phyloP scores from a whole-genome alignment of 2,329 filamentous ascomycete species.

The Scytalidium lignicola region DNA sequence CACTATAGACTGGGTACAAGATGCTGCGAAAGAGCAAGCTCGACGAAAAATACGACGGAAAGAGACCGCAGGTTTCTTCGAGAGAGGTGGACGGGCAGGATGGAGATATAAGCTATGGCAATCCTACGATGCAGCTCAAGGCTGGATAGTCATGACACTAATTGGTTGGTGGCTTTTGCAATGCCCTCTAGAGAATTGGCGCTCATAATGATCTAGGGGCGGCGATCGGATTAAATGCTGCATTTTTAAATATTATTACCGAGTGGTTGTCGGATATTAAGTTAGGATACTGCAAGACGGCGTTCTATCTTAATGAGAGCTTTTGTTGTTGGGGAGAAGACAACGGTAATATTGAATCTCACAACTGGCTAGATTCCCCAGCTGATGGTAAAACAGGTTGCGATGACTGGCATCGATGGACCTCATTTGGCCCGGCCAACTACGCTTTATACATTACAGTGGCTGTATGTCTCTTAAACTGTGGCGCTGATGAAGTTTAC shows the following conservation, averaged over 20 bases:
- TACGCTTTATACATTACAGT: slow-evolving; percentile 86
- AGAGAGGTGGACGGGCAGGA: slow-evolving; percentile 57
- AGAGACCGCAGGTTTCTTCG: slow-evolving; percentile 66
- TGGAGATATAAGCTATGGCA: slow-evolving; percentile 81
- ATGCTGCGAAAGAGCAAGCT: slow-evolving; percentile 85
- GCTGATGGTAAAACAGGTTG: slow-evolving; percentile 55
- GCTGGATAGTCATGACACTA: slow-evolving; percentile 94
- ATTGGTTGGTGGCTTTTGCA: slow-evolving; percentile 47
- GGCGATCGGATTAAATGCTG: slow-evolving; percentile 91
- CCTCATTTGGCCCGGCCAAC: slow-evolving; percentile 69
- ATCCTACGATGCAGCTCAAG: slow-evolving; percentile 92
- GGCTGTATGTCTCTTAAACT: slow-evolving; percentile 57
- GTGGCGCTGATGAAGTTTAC: too few species aligned
- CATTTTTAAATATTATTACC: slow-evolving; percentile 88
- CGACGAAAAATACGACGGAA: slow-evolving; percentile 72
- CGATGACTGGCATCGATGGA: slow-evolving; percentile 86
- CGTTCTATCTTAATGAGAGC: slow-evolving; percentile 93
- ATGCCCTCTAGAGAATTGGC: neutral
- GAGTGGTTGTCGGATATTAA: slow-evolving; percentile 98
- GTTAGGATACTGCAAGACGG: slow-evolving; percentile 89
- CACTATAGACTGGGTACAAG: slow-evolving; percentile 86
- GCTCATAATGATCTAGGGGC: slow-evolving; percentile 42
- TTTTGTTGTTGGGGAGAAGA: slow-evolving; percentile 99
- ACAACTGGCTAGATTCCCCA: slow-evolving; percentile 3
- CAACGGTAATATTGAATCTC: slow-evolving; percentile 47